A percentile compares a stretch with the other conserved stretches of the same genome.
These are phyloP conservation scores for Cercospora sp. DNA, from an alignment of 2,329 filamentous ascomycete genomes.

Conservation along the genomic window DNA sequence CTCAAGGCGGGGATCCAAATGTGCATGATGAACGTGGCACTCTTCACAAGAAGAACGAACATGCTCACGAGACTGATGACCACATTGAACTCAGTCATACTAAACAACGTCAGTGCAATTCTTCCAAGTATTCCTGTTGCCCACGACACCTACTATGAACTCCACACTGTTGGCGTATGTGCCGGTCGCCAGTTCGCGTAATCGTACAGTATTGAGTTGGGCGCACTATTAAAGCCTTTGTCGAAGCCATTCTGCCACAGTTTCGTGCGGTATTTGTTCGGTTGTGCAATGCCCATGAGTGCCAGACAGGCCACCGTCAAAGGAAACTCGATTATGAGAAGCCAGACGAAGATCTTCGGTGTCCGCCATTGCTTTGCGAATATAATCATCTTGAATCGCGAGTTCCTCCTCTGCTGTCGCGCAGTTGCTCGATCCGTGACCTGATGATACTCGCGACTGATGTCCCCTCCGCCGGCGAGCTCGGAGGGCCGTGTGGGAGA, in stretches of 20 bases:
- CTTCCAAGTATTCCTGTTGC: neutral
- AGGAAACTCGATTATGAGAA: slow-evolving; percentile 66
- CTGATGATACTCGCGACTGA: neutral
- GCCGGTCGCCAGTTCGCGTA: slow-evolving; percentile 69
- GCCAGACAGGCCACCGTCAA: slow-evolving; percentile 66
- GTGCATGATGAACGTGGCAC: slow-evolving; percentile 68
- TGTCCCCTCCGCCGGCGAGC: neutral
- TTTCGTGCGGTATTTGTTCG: slow-evolving; percentile 68
- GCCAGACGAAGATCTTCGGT: slow-evolving; percentile 52
- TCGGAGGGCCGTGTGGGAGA: neutral
- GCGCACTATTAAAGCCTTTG: slow-evolving; percentile 72
- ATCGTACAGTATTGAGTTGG: slow-evolving; percentile 67
- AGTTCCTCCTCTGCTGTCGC: neutral
- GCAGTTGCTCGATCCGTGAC: neutral
- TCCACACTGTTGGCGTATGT: slow-evolving; percentile 70
- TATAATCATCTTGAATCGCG: slow-evolving; percentile 6
- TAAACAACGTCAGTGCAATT: slow-evolving; percentile 40
- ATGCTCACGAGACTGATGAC: slow-evolving; percentile 73
- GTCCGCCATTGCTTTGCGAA: slow-evolving; percentile 55
- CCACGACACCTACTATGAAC: slow-evolving; percentile 60
- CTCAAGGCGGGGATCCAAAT: slow-evolving; percentile 68
- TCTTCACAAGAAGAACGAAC: slow-evolving; percentile 72
- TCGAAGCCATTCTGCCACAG: slow-evolving; percentile 72
- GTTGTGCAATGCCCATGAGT: slow-evolving; percentile 71
- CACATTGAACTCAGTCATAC: slow-evolving; percentile 73